phyloP scores from a whole-genome alignment of 2,329 filamentous ascomycete genomes.

The Pyrenophora tritici-repentis region DNA sequence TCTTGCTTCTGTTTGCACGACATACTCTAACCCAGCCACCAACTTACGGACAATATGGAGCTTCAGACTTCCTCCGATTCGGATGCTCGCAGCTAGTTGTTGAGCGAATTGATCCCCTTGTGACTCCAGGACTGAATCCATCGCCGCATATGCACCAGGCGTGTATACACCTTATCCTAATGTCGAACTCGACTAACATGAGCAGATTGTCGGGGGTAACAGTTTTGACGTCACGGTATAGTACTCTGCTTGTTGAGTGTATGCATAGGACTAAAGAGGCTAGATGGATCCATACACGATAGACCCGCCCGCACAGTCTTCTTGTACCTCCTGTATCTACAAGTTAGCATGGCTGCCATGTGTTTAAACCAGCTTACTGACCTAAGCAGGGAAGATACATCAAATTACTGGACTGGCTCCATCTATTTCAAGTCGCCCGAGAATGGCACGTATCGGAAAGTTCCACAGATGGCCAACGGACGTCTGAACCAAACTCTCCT shows the following conservation, averaged over 20 bases:
- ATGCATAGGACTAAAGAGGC: background rate
- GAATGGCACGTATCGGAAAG: constrained; percentile 41
- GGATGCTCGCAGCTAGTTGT: constrained; percentile 35
- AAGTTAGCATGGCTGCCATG: background rate
- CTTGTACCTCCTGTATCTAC: constrained; percentile 39
- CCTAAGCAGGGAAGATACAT: constrained; percentile 1
- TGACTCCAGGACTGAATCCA: constrained; percentile 25
- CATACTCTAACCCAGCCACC: background rate
- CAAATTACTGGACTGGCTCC: constrained; percentile 41
- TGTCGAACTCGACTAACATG: background rate
- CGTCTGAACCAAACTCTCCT: constrained; percentile 15
- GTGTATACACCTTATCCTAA: background rate
- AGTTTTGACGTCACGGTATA: constrained; percentile 32
- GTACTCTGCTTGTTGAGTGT: background rate
- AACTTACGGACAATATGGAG: background rate
- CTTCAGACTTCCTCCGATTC: constrained; percentile 22
- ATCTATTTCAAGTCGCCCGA: constrained; percentile 33
- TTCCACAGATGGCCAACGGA: constrained; percentile 32
- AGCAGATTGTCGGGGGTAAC: constrained; percentile 37
- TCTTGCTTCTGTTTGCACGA: background rate
- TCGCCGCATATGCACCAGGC: constrained; percentile 32
- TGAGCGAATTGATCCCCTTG: constrained; percentile 33
- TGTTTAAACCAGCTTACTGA: background rate
- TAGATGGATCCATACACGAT: background rate
- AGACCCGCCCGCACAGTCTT: constrained; percentile 15